Evolutionary conservation across 164 flowering plant species (phyloP).

Genomic region (Malania oleifera): DNA sequence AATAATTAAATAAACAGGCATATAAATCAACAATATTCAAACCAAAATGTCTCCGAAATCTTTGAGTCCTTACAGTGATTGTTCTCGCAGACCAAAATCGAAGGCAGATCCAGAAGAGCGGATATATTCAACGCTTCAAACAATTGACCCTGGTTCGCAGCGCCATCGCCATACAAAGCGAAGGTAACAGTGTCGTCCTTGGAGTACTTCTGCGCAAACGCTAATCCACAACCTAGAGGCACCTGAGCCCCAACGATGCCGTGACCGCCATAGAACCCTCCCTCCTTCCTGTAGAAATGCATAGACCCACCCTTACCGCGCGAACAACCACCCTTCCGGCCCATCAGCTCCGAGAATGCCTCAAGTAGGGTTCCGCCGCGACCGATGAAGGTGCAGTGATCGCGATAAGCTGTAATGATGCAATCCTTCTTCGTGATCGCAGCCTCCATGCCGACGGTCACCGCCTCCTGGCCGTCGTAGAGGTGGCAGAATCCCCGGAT

Average conservation of each 20-base stretch:
- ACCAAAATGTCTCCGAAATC: neutral
- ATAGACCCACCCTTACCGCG: constrained; percentile 95
- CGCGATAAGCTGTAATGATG: constrained; percentile 91
- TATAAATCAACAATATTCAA: neutral
- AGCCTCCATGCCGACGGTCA: constrained; percentile 91
- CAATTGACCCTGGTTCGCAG: constrained; percentile 97
- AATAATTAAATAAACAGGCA: neutral
- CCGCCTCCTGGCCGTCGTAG: constrained; percentile 97
- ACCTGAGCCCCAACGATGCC: constrained; percentile 98
- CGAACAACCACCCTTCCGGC: constrained; percentile 70
- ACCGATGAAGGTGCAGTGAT: constrained; percentile 75
- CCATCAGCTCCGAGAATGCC: constrained; percentile 87
- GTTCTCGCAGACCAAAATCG: constrained; percentile 93
- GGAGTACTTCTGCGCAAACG: constrained; percentile 81
- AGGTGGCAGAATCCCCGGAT: constrained; percentile 97
- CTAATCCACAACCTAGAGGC: constrained; percentile 81
- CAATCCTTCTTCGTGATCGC: constrained; percentile 78
- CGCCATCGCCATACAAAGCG: constrained; percentile 91
- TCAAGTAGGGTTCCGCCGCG: constrained; percentile 79
- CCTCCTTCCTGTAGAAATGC: constrained; percentile 93
- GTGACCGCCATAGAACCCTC: constrained; percentile 85
- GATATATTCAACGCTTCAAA: constrained; percentile 94
- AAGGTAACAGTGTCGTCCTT: constrained; percentile 77
- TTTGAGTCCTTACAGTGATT: constrained; percentile 69
- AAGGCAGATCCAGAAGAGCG: constrained; percentile 94